Conservation (phyloP, 2,329 filamentous ascomycete genomes). For the Shiraia sp. region DNA sequence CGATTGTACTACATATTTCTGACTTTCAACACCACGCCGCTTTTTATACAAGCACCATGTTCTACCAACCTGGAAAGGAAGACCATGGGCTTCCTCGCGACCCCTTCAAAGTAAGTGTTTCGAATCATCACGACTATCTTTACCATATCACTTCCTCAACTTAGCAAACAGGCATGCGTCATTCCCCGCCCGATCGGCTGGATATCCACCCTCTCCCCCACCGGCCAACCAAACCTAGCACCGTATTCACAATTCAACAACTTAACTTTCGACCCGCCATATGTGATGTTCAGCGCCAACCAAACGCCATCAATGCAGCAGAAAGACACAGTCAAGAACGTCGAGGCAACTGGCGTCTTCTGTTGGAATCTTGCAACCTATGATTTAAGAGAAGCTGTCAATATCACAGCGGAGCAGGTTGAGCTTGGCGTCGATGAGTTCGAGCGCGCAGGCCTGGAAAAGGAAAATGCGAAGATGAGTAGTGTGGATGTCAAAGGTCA, state of each 20-base stretch:
- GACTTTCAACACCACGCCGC: no score
- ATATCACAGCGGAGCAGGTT: slow-evolving; percentile 57
- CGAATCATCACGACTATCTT: background rate
- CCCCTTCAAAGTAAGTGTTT: slow-evolving; percentile 59
- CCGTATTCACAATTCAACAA: slow-evolving; percentile 68
- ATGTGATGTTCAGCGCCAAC: slow-evolving; percentile 65
- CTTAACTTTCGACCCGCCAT: slow-evolving; percentile 65
- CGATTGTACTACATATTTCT: no score
- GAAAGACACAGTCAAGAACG: slow-evolving; percentile 63
- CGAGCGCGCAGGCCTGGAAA: slow-evolving; percentile 53
- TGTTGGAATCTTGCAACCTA: slow-evolving; percentile 65
- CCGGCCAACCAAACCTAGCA: slow-evolving; percentile 58
- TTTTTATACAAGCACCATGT: slow-evolving; percentile 41
- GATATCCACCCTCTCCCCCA: slow-evolving; percentile 60
- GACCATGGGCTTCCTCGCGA: slow-evolving; percentile 58
- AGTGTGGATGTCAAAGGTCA: slow-evolving; percentile 26
- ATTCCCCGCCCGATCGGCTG: slow-evolving; percentile 66
- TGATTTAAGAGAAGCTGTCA: slow-evolving; percentile 59
- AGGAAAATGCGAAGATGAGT: slow-evolving; percentile 48
- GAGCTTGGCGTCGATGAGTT: slow-evolving; percentile 60
- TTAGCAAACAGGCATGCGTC: slow-evolving; percentile 54
- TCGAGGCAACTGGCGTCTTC: slow-evolving; percentile 59
- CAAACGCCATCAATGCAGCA: slow-evolving; percentile 52
- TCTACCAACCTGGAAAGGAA: slow-evolving; percentile 59
- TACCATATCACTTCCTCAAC: background rate